phyloP scores from a whole-genome alignment of 352 stramenopile species.

The Blastocystis sp. region DNA sequence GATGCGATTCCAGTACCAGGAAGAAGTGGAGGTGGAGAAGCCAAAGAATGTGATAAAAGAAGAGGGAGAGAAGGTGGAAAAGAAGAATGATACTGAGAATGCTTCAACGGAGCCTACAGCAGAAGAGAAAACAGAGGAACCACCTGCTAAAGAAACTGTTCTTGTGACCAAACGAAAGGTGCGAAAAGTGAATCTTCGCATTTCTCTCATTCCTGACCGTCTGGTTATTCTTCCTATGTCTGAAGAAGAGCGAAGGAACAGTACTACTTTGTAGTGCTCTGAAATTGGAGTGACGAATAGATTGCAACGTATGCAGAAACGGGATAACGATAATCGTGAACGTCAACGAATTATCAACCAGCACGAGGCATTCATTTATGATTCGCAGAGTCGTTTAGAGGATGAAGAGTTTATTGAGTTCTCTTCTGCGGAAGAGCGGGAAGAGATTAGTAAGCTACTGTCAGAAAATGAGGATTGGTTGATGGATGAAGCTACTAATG shows the following conservation, averaged over 20 bases:
- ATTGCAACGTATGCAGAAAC: constrained; percentile 2
- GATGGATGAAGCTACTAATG: constrained; percentile 48
- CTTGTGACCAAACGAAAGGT: constrained; percentile 62
- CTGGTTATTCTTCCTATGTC: constrained; percentile 6
- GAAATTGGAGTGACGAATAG: not conserved
- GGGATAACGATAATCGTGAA: constrained; percentile 30
- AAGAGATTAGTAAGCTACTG: constrained; percentile 20
- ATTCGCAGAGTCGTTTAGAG: constrained; percentile 36
- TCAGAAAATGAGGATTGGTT: constrained; percentile 56
- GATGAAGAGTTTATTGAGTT: constrained; percentile 57
- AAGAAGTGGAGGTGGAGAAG: constrained; percentile 70
- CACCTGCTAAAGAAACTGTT: constrained; percentile 14
- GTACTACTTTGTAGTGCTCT: not conserved
- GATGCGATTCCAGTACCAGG: constrained; percentile 70
- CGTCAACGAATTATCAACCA: constrained; percentile 58
- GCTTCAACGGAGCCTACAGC: not conserved
- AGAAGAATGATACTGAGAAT: constrained; percentile 33
- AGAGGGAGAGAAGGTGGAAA: not conserved
- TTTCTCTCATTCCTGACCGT: not conserved
- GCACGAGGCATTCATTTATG: constrained; percentile 47
- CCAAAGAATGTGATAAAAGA: constrained; percentile 74
- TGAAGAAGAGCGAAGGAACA: not conserved
- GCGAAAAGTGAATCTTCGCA: constrained; percentile 61
- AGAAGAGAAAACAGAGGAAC: constrained; percentile 36
- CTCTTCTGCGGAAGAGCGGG: not conserved